Conservation (phyloP, 441 rosid genomes). For the Adansonia grandidieri region DNA sequence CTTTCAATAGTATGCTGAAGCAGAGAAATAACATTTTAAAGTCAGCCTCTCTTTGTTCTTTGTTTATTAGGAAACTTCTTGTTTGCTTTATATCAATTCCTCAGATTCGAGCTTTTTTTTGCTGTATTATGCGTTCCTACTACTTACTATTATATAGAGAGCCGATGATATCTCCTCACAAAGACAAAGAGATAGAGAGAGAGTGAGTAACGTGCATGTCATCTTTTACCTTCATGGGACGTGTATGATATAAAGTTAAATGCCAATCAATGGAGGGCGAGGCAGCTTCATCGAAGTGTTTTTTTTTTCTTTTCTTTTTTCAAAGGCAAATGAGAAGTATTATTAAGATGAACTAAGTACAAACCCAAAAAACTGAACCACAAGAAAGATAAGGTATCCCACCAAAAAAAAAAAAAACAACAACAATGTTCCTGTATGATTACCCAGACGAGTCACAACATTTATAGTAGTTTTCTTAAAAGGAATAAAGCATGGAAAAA, state of each 20-base stretch:
- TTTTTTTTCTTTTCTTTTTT: too few species aligned
- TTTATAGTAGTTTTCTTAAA: constrained; percentile 42
- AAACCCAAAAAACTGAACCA: too few species aligned
- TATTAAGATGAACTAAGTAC: too few species aligned
- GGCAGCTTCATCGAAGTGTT: constrained; percentile 56
- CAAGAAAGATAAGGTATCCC: too few species aligned
- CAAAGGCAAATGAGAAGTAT: too few species aligned
- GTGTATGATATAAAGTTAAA: constrained; percentile 54
- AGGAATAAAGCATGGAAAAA: constrained; percentile 47
- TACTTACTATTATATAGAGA: neutral
- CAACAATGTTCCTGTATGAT: constrained; percentile 14
- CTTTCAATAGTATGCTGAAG: constrained; percentile 18
- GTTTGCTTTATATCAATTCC: constrained; percentile 38
- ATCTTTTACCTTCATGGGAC: constrained; percentile 38
- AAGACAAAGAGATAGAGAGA: too few species aligned
- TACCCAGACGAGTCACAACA: neutral
- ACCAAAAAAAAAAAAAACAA: too few species aligned
- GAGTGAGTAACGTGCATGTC: constrained; percentile 46
- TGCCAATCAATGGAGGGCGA: constrained; percentile 32
- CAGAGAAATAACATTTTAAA: constrained; percentile 21
- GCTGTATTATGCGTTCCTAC: neutral
- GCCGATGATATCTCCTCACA: constrained; percentile 21
- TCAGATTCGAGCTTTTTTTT: constrained; percentile 42
- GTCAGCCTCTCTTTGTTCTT: constrained; percentile 15
- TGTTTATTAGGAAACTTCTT: constrained; percentile 41